Evolutionary conservation across 1,139 yeast genomes (phyloP), one percentile per base, ranked within the genome.

Genomic region (Blastobotrys petasosporus): DNA sequence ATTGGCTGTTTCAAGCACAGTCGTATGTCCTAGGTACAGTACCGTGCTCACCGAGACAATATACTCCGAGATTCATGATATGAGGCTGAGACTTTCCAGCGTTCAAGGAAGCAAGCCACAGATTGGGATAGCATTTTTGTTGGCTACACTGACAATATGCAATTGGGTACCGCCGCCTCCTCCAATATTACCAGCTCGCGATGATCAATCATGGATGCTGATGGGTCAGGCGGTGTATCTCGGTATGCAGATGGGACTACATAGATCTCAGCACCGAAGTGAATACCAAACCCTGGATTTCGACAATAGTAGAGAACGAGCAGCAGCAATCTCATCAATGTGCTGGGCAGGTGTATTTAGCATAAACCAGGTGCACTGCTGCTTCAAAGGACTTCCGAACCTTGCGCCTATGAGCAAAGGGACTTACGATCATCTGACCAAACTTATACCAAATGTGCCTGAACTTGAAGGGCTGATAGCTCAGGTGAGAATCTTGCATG

Each of bases 211-310:
- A 11, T 55, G 57, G 56, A 35, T 44, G 13, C 42, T 52, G 37
- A 34, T 47, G 15, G 51, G 53, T 3, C 45, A 42, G 12, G 56
- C 57, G 11, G 31, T 49, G n/a, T 48, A 48, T 38, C 39, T 49
- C 11, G 59, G 55, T 2, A 43, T 55, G 52, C 52, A 42, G 25
- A 48, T 54, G 23, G 59, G 59, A n/a, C 44, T 54, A 5, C 56
- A 54, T 34, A 45, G 52, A 16, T 41, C 55, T 2, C 36, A 50
- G 10, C 31, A 36, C 31, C 32, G 37, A 11, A 36, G 37, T 12
- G 45, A 41, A 16, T 41, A 41, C 28, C 15, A 28, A 10, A 31
- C 29, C n/a, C 5, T n/a, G 9, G 37, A 36, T 30, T 13, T 35
- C 12, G 45, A 41, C 25, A 42, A 42, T 39, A 28, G 44, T 13